Evolutionary conservation across 2,329 filamentous ascomycete species (phyloP).

Genomic region (Exutisphaerella laricina): DNA sequence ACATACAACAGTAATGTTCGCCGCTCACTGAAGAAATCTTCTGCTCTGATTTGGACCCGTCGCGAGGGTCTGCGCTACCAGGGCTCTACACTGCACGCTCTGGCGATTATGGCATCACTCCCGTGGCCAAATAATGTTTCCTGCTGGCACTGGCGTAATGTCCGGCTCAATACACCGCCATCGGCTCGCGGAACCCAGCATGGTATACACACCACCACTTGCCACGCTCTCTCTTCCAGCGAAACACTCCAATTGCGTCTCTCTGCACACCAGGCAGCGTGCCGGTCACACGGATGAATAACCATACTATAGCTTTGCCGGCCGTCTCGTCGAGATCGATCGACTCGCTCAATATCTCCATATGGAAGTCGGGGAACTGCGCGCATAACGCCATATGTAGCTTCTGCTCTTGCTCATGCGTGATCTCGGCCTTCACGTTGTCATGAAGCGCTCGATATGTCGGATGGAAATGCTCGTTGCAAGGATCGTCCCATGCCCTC

Average conservation of each 20-base stretch:
- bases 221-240: constrained; percentile 3
- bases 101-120: neutral
- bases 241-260: constrained; percentile 2
- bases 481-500: constrained; percentile 3
- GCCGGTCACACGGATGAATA: constrained; percentile 4
- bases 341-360: constrained; percentile 5
- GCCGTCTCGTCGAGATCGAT: constrained; percentile 2
- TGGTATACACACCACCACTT: constrained; percentile 5
- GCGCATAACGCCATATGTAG: constrained; percentile 1
- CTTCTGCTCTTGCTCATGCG: constrained; percentile 2
- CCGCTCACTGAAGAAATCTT: neutral
- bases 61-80: neutral
- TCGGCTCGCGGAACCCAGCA: constrained; percentile 1
- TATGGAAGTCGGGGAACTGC: constrained; percentile 3
- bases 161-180: constrained; percentile 1
- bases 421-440: constrained; percentile 4
- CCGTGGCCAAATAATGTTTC: neutral
- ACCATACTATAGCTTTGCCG: constrained; percentile 5
- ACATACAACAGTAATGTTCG: neutral
- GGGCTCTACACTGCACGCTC: neutral
- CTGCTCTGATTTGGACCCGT: neutral
- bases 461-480: constrained; percentile 3
- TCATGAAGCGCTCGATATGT: constrained; percentile 5
- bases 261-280: neutral
- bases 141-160: neutral